Conservation (phyloP, 768 basidiomycete genomes). For the Russula olivacea region DNA sequence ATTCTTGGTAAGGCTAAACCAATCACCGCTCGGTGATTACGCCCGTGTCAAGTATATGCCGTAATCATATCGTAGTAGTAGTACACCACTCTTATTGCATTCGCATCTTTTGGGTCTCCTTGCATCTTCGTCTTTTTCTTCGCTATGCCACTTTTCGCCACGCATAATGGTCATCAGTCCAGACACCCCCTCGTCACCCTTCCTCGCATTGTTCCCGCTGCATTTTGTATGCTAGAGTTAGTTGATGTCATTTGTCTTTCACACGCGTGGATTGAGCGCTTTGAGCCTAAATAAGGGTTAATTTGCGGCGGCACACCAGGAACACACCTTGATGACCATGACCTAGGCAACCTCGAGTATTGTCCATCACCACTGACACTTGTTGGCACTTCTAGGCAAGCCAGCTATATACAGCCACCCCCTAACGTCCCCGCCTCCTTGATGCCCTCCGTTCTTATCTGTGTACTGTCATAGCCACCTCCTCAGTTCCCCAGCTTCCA, state of each 20-base stretch:
- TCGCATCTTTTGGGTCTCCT: slow-evolving; percentile 4
- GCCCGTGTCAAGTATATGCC: not conserved
- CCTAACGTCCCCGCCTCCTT: not conserved
- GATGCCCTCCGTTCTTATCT: too few species aligned
- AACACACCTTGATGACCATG: too few species aligned
- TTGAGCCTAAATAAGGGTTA: slow-evolving; percentile 8
- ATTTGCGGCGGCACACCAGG: not conserved
- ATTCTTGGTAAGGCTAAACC: slow-evolving; percentile 13
- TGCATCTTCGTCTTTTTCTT: slow-evolving; percentile 12
- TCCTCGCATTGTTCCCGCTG: slow-evolving; percentile 14
- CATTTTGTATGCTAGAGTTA: slow-evolving; percentile 25
- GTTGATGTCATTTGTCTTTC: not conserved
- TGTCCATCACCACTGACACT: too few species aligned
- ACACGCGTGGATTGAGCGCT: not conserved
- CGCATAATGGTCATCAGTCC: slow-evolving; percentile 4
- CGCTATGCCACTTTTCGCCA: slow-evolving; percentile 17
- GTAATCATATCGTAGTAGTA: slow-evolving; percentile 10
- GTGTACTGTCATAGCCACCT: not conserved
- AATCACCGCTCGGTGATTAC: slow-evolving; percentile 16
- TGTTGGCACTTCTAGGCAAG: too few species aligned
- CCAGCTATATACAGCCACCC: slow-evolving; percentile 2
- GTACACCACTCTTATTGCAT: not conserved
- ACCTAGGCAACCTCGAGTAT: not conserved
- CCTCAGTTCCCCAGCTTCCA: not conserved
- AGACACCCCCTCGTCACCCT: slow-evolving; percentile 8